Base-by-base conservation (phyloP, 2,329 filamentous ascomycete genomes). In the Aspergillus ochraceus region DNA sequence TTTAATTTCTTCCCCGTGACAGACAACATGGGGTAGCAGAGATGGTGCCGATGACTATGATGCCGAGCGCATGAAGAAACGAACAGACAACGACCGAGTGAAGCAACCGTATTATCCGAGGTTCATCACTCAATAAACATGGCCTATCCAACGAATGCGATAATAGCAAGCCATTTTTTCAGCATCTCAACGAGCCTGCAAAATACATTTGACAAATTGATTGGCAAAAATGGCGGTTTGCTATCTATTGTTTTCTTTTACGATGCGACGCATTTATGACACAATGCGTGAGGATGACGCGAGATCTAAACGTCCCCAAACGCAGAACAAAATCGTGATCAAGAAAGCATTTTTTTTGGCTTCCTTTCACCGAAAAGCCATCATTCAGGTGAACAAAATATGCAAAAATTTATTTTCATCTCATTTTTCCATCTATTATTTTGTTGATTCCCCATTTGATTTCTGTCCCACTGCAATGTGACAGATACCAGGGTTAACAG, bases 11-110 rank as follows among this genome's bases (percentile, higher is more conserved):
- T 14, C 19, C 9, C n/a, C 42, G 36, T 53, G 54, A 60, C 73
- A 97, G 93, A 97, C 93, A 49, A 94, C 92, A 55, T 97, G 93
- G 93, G 93, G 93, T 72, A 97, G 92, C 78, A 89, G 93, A 77
- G 91, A 92, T 69, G 93, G 95, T 69, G 93, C 92, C 72, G 93
- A 97, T 77, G 85, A 89, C 67, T 90, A 96, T 76, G 90, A 96
- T 76, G 84, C 84, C 64, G 83, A 87, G 67, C 88, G 90, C 71
- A 87, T 91, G 80, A 85, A 76, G 64, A 75, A 73, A 63, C 73
- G 71, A 55, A 74, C 74, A 54, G 72, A 72, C 63, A 68, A 66
- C 57, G 73, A 76, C 65, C 71, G 69, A 52, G 65, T 65, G 57
- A 75, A 76, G 60, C 68, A 65, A 60, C 68, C 68, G 26, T 74